Percentiles rank a stretch among this genome's conserved stretches.
These are phyloP conservation scores for Sonneratia caseolaris DNA, from an alignment of 345 rosid genomes.

Conservation along the genomic window DNA sequence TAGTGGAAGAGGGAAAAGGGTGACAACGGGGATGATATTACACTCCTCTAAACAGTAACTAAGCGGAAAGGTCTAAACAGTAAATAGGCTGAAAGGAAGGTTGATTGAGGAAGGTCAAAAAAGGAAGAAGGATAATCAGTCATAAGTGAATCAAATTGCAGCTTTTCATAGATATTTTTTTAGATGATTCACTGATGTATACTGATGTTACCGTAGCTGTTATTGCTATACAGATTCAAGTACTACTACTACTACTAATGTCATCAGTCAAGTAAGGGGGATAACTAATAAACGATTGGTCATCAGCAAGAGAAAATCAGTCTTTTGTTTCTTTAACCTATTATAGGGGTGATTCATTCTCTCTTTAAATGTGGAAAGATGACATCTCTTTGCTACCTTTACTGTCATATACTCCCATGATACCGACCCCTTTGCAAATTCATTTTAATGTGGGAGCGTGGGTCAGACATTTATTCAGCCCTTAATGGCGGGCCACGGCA, in stretches of 20 bases:
- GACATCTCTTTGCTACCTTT: slow-evolving; percentile 7
- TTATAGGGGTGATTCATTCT: not conserved
- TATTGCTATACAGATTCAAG: slow-evolving; percentile 3
- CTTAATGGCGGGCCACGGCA: slow-evolving; percentile 11
- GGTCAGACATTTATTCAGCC: slow-evolving; percentile 6
- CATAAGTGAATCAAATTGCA: not conserved
- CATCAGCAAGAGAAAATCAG: slow-evolving; percentile 1
- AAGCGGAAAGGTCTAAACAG: not conserved
- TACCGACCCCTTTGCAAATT: not conserved
- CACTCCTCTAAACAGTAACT: slow-evolving; percentile 5
- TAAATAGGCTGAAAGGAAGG: not conserved
- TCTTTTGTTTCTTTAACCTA: not conserved
- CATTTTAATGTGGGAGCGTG: slow-evolving; percentile 4
- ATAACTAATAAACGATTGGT: slow-evolving; percentile 2
- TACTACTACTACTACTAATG: slow-evolving; percentile 3
- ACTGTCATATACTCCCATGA: not conserved
- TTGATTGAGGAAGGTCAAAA: not conserved
- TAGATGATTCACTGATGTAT: not conserved
- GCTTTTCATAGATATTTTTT: not conserved
- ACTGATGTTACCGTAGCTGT: slow-evolving; percentile 4
- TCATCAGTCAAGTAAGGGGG: slow-evolving; percentile 7
- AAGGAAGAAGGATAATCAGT: not conserved
- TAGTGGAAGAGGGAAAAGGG: not conserved
- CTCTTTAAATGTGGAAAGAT: slow-evolving; percentile 5
- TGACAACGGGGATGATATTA: slow-evolving; percentile 8